Evolutionary conservation across 192 early-diverging fungal genomes (phyloP).

Genomic region (Dimargaris cristalligena): DNA sequence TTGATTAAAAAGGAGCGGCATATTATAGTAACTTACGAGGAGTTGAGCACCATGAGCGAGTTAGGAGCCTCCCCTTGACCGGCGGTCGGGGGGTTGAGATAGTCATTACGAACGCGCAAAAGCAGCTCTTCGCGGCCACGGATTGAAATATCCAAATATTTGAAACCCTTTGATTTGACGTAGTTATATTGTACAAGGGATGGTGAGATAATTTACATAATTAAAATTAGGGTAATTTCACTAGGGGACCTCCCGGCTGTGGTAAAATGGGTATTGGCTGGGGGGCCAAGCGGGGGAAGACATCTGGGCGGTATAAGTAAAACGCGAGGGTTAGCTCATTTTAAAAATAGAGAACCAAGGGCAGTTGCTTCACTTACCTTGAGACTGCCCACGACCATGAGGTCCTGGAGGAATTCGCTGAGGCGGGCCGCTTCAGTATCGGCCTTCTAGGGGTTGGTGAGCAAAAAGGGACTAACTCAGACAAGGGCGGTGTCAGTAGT

Average conservation of each 20-base stretch:
- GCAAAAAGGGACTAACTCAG: no score
- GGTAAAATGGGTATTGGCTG: no score
- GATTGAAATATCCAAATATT: constrained; percentile 44
- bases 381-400: constrained; percentile 44
- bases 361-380: constrained; percentile 30
- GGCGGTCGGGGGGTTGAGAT: constrained; percentile 13
- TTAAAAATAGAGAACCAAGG: no score
- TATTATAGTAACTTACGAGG: constrained; percentile 20
- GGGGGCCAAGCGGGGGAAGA: no score
- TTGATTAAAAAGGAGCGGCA: neutral
- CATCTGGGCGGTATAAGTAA: no score
- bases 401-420: constrained; percentile 42
- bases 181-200: no score
- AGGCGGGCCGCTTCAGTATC: constrained; percentile 23
- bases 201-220: no score
- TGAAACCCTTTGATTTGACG: constrained; percentile 58
- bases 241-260: no score
- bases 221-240: no score
- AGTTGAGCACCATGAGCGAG: constrained; percentile 28
- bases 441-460: constrained; percentile 1
- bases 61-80: constrained; percentile 15
- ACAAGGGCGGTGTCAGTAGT: no score
- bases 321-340: no score
- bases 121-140: constrained; percentile 52
- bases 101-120: constrained; percentile 37